phyloP scores from a whole-genome alignment of 1,284 basidiomycete species.

The Ceratobasidium sp. region DNA sequence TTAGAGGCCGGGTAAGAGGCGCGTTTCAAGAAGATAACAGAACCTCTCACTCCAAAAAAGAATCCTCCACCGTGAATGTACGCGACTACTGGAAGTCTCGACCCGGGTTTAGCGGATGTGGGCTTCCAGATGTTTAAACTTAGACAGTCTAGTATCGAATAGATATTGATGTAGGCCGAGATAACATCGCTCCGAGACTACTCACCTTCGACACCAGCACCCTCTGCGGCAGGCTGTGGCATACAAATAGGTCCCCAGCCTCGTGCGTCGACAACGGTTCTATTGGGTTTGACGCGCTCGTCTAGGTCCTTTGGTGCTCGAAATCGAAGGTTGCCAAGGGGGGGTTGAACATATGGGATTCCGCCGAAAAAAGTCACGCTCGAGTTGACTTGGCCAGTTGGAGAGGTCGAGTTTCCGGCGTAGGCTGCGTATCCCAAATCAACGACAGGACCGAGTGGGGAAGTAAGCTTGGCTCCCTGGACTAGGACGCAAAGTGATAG shows the following conservation, averaged over 20 bases:
- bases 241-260: slow-evolving; percentile 33
- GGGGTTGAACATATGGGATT: slow-evolving; percentile 57
- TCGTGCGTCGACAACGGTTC: slow-evolving; percentile 40
- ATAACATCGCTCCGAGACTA: not conserved
- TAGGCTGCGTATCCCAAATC: slow-evolving; percentile 50
- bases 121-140: slow-evolving; percentile 57
- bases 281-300: slow-evolving; percentile 24
- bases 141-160: slow-evolving; percentile 58
- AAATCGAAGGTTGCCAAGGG: slow-evolving; percentile 50
- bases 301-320: slow-evolving; percentile 52
- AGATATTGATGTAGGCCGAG: not conserved
- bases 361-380: slow-evolving; percentile 64
- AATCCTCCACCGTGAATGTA: slow-evolving; percentile 72
- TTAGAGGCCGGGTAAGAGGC: not conserved
- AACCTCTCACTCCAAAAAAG: slow-evolving; percentile 35
- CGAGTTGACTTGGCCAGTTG: slow-evolving; percentile 48
- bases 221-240: slow-evolving; percentile 33
- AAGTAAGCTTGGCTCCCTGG: slow-evolving; percentile 2
- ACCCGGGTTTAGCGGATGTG: slow-evolving; percentile 46
- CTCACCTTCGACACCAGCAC: slow-evolving; percentile 24
- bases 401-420: slow-evolving; percentile 50
- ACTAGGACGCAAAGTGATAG: not conserved
- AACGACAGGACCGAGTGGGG: slow-evolving; percentile 38
- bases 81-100: slow-evolving; percentile 65
- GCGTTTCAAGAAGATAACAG: not conserved